Conservation (phyloP, 2,329 filamentous ascomycete genomes). For the Trichoderma sp. region DNA sequence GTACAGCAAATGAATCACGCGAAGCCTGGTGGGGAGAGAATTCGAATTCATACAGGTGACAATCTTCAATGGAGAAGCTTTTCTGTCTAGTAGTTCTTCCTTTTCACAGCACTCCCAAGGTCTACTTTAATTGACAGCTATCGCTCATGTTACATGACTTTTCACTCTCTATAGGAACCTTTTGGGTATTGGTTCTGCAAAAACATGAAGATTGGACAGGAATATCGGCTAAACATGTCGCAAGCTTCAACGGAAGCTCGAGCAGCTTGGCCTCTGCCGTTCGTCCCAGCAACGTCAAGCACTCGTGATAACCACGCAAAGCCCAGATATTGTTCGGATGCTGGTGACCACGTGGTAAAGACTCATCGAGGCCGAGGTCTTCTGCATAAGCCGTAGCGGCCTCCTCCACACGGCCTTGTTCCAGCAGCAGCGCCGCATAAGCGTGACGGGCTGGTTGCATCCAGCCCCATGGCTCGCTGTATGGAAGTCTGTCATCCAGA, state of each 20-base stretch:
- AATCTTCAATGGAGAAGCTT: not conserved
- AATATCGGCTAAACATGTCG: slow-evolving; percentile 58
- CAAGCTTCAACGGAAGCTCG: slow-evolving; percentile 48
- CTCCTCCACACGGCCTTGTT: slow-evolving; percentile 57
- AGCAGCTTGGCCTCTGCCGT: slow-evolving; percentile 35
- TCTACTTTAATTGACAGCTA: not conserved
- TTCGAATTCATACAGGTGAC: not conserved
- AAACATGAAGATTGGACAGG: slow-evolving; percentile 40
- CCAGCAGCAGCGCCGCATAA: slow-evolving; percentile 63
- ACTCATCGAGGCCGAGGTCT: slow-evolving; percentile 55
- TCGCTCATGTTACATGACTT: not conserved
- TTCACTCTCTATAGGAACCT: not conserved
- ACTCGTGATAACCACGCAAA: slow-evolving; percentile 69
- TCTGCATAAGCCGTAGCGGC: slow-evolving; percentile 56
- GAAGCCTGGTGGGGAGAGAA: not conserved
- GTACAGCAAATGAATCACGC: not conserved
- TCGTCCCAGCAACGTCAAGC: slow-evolving; percentile 36
- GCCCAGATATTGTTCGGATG: slow-evolving; percentile 74
- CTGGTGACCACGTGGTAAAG: slow-evolving; percentile 59
- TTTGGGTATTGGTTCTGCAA: not conserved
- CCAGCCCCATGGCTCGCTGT: slow-evolving; percentile 73
- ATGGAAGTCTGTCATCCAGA: slow-evolving; percentile 60
- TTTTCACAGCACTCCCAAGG: not conserved
- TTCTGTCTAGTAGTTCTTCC: not conserved
- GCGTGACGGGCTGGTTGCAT: slow-evolving; percentile 71